Evolutionary conservation across 495 filamentous ascomycete species (phyloP).

Genomic region (Tuber melanosporum): DNA sequence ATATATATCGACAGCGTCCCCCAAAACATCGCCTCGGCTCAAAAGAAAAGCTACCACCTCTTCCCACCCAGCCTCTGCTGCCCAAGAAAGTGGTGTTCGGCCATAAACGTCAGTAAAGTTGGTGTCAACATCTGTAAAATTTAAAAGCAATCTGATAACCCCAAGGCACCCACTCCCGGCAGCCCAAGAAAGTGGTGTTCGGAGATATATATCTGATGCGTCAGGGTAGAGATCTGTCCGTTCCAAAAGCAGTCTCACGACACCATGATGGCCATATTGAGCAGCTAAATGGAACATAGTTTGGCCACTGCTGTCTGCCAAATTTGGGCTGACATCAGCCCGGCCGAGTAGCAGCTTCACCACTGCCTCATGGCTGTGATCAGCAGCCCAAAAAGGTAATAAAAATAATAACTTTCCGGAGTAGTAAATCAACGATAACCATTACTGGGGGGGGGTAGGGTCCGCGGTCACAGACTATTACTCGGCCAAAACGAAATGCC

Average conservation of each 20-base stretch:
- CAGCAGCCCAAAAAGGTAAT: conserved; percentile 21
- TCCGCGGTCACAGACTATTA: too few relatives aligned
- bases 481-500: too few relatives aligned
- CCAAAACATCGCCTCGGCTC: conserved; percentile 9
- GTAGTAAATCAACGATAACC: too few relatives aligned
- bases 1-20: conserved; percentile 16
- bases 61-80: conserved; percentile 25
- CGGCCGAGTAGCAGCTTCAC: conserved; percentile 32
- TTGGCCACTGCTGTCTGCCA: conserved; percentile 7
- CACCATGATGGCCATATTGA: conserved; percentile 20
- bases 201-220: conserved; percentile 9
- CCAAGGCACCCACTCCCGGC: conserved; percentile 19
- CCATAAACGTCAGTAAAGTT: conserved; percentile 18
- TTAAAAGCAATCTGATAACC: conserved; percentile 29
- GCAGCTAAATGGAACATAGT: conserved; percentile 4
- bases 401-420: too few relatives aligned
- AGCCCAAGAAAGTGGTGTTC: conserved; percentile 30
- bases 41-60: conserved; percentile 37
- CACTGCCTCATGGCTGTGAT: conserved; percentile 22
- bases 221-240: conserved; percentile 10
- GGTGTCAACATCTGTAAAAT: conserved; percentile 15
- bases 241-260: conserved; percentile 29
- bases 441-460: too few relatives aligned
- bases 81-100: conserved; percentile 31
- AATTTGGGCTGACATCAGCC: conserved; percentile 15